A percentile compares a stretch with the other conserved stretches of the same genome.
These are phyloP conservation scores for Daldinia eschscholtzii DNA, from an alignment of 2,329 filamentous ascomycete species.

Conservation along the genomic window DNA sequence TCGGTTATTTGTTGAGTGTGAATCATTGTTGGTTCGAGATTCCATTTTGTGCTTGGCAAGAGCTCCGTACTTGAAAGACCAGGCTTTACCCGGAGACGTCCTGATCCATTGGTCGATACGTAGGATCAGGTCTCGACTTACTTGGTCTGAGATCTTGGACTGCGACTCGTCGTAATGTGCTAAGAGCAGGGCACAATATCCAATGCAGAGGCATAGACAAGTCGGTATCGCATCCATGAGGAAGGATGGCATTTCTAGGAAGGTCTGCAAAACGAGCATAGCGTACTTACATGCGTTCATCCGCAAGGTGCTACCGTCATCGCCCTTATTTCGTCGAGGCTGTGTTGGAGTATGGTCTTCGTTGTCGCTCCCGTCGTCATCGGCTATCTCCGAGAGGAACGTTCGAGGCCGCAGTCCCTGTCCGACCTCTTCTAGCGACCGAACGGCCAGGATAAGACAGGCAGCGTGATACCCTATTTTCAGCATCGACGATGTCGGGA, in stretches of 20 bases:
- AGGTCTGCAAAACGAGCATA: conserved; percentile 50
- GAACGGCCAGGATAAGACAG: conserved; percentile 52
- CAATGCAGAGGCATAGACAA: conserved; percentile 51
- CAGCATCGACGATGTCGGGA: conserved; percentile 53
- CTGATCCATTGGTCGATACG: conserved; percentile 50
- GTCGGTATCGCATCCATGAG: conserved; percentile 51
- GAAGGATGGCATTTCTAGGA: conserved; percentile 52
- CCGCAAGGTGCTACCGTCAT: conserved; percentile 42
- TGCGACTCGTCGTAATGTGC: conserved; percentile 52
- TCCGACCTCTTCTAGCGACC: conserved; percentile 50
- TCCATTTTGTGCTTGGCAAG: conserved; percentile 51
- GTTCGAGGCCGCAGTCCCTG: conserved; percentile 48
- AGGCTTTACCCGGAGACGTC: conserved; percentile 50
- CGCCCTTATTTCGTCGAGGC: conserved; percentile 18
- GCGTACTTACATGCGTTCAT: conserved; percentile 50
- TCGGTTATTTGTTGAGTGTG: conserved; percentile 2
- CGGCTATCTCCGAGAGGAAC: conserved; percentile 47
- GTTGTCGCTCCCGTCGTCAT: conserved; percentile 31
- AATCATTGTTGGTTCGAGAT: conserved; percentile 42
- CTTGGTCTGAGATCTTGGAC: conserved; percentile 49
- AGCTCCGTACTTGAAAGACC: conserved; percentile 51
- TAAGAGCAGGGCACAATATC: conserved; percentile 53
- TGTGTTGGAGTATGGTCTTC: conserved; percentile 28
- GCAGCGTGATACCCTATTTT: conserved; percentile 53
- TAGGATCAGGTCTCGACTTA: conserved; percentile 49